Conservation (phyloP, 176 grass and related monocot species). For the Sorghum bicolor region Sorghum_bicolor_NCBIv3 NC_012877.2:16694001-16694500, state of each 20-base stretch:
- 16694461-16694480: conserved; percentile 22
- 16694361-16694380: conserved; percentile 48
- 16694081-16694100: conserved; percentile 29
- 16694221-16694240: conserved; percentile 44
- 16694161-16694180: conserved; percentile 13
- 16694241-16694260: conserved; percentile 25
- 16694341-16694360: conserved; percentile 25
- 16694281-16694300: conserved; percentile 17
- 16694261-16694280: conserved; percentile 27
- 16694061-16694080: conserved; percentile 13
- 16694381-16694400: conserved; percentile 13
- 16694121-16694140: neutral
- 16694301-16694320: conserved; percentile 26
- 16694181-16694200: conserved; percentile 18
- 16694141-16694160: conserved; percentile 20
- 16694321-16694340: conserved; percentile 5
- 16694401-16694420: conserved; percentile 1
- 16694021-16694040: conserved; percentile 20
- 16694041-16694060: conserved; percentile 15
- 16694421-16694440: neutral
- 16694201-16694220: conserved; percentile 30
- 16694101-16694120: neutral
- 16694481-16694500: conserved; percentile 34
- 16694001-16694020: conserved; percentile 12
- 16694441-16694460: conserved; percentile 4